Conservation (phyloP, 1,284 basidiomycete genomes). For the Laetiporus sulphureus region DNA sequence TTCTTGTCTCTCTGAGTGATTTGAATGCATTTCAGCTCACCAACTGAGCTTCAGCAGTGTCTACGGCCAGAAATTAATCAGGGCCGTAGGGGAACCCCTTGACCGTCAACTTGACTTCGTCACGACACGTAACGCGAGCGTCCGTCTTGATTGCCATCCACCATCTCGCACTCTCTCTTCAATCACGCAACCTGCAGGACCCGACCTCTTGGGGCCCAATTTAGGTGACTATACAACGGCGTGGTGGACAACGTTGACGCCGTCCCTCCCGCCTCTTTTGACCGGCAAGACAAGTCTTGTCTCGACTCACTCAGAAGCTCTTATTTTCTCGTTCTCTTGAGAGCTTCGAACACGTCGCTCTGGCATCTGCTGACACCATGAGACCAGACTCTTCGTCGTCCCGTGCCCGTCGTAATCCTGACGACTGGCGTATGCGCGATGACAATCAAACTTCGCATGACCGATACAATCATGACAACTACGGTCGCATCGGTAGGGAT, state of each 20-base stretch:
- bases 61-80: conserved; percentile 5
- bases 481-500: conserved; percentile 44
- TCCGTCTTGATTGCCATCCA: conserved; percentile 20
- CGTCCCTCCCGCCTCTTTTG: neutral
- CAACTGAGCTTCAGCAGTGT: conserved; percentile 7
- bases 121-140: conserved; percentile 26
- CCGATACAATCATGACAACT: conserved; percentile 44
- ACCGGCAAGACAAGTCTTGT: neutral
- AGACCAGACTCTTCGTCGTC: conserved; percentile 45
- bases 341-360: conserved; percentile 38
- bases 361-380: conserved; percentile 33
- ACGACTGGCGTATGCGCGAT: conserved; percentile 45
- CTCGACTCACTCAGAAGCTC: conserved; percentile 36
- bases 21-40: conserved; percentile 2
- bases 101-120: conserved; percentile 21
- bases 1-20: conserved; percentile 8
- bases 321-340: conserved; percentile 34
- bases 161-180: conserved; percentile 12
- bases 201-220: conserved; percentile 4
- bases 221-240: too few relatives aligned
- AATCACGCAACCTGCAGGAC: conserved; percentile 1
- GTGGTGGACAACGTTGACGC: neutral
- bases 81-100: conserved; percentile 17
- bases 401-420: conserved; percentile 40
- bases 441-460: conserved; percentile 33